Conservation (phyloP, 768 basidiomycete species). For the Sistotremastrum niveocremeum region DNA sequence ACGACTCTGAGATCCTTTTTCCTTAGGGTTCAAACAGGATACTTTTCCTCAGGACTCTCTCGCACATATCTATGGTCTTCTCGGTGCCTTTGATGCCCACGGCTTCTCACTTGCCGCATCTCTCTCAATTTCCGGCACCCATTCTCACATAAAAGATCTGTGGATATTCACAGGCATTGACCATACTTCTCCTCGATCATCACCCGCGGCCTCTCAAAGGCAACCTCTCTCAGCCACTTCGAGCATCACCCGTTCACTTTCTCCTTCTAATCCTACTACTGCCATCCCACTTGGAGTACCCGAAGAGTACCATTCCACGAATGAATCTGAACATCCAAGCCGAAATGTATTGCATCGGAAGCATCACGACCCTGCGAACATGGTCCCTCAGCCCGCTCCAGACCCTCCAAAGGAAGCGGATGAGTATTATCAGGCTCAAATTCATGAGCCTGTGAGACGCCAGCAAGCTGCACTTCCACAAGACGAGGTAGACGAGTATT, state of each 20-base stretch:
- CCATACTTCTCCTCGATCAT: background rate
- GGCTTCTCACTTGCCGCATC: conserved; percentile 58
- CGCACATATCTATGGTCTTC: conserved; percentile 51
- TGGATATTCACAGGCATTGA: conserved; percentile 60
- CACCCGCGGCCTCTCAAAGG: background rate
- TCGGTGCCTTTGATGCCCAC: conserved; percentile 52
- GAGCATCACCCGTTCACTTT: background rate
- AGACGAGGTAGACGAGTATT: no score
- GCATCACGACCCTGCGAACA: conserved; percentile 13
- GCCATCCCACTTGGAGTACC: conserved; percentile 1
- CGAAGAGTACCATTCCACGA: background rate
- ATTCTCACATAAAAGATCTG: conserved; percentile 60
- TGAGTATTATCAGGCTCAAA: background rate
- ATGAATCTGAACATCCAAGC: no score
- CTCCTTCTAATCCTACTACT: conserved; percentile 12
- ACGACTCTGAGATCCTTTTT: background rate
- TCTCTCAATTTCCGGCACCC: conserved; percentile 46
- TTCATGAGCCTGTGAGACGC: no score
- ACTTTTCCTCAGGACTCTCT: conserved; percentile 64
- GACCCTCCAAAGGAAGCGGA: conserved; percentile 15
- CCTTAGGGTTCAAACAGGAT: conserved; percentile 64
- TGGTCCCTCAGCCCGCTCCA: conserved; percentile 2
- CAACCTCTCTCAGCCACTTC: conserved; percentile 11
- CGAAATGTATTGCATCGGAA: conserved; percentile 7
- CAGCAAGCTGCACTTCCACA: no score